These are phyloP conservation scores for Rhynchospora tenuis DNA, from an alignment of 176 grass and related monocot species.

Conservation along the genomic window DNA sequence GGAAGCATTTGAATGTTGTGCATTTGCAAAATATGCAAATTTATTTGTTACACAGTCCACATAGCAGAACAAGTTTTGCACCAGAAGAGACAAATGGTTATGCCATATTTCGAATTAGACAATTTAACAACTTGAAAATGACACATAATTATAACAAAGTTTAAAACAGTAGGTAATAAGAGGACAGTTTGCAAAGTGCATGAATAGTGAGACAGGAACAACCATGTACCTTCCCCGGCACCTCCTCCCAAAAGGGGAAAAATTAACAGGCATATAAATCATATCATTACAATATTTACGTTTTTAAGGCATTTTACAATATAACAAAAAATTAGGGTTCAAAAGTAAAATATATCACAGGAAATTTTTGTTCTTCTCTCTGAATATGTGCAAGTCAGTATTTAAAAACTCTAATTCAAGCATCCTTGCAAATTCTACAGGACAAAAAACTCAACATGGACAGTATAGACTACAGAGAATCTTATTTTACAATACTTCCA, in stretches of 20 bases:
- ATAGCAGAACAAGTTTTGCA: neutral
- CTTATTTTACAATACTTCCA: neutral
- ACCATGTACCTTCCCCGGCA: neutral
- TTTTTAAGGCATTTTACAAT: neutral
- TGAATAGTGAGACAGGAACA: neutral
- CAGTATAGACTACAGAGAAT: neutral
- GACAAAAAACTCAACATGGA: neutral
- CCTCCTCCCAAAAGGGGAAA: neutral
- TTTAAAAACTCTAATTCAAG: neutral
- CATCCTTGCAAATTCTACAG: neutral
- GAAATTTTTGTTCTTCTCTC: neutral
- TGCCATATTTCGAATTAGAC: conserved; percentile 4
- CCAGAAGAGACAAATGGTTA: neutral
- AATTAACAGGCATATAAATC: too few relatives aligned
- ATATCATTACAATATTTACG: too few relatives aligned
- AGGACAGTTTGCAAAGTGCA: neutral
- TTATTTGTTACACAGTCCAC: neutral
- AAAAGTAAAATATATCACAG: neutral
- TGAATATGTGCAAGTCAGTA: neutral
- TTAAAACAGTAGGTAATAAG: neutral
- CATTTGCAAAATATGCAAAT: neutral
- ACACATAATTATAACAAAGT: neutral
- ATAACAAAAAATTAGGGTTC: neutral
- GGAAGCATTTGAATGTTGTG: neutral
- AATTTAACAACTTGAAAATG: conserved; percentile 23